These are phyloP conservation scores for Geotrichum klebahnii DNA, from an alignment of 1,139 yeast species.

Conservation along the genomic window DNA sequence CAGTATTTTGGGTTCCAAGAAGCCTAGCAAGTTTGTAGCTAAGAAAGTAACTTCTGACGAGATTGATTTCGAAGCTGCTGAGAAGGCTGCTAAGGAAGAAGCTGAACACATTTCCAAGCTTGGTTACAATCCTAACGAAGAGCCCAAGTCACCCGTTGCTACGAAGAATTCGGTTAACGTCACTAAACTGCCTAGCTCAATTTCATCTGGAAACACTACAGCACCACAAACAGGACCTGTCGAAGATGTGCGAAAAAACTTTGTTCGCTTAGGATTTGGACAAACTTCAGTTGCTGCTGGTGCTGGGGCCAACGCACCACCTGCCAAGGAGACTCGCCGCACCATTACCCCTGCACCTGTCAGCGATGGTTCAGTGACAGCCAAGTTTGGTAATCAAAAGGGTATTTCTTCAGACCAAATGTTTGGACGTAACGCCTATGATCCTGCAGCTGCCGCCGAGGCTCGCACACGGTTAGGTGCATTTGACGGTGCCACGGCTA, in stretches of 20 bases:
- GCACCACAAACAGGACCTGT: constrained; percentile 19
- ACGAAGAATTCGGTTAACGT: constrained; percentile 29
- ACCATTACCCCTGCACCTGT: constrained; percentile 40
- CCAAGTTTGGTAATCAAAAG: constrained; percentile 82
- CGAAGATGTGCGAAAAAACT: constrained; percentile 25
- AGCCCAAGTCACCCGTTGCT: constrained; percentile 33
- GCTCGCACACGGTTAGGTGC: constrained; percentile 73
- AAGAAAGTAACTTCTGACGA: constrained; percentile 54
- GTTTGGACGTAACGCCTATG: constrained; percentile 85
- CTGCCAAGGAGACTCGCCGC: constrained; percentile 9
- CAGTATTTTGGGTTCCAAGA: constrained; percentile 36
- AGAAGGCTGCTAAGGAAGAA: constrained; percentile 78
- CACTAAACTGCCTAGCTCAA: constrained; percentile 28
- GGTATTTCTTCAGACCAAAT: constrained; percentile 93
- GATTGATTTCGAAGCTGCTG: constrained; percentile 88
- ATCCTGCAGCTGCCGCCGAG: constrained; percentile 71
- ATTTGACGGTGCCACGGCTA: constrained; percentile 82
- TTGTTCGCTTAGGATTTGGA: constrained; percentile 40
- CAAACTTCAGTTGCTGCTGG: constrained; percentile 30
- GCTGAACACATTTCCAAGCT: constrained; percentile 67
- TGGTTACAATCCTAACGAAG: constrained; percentile 63
- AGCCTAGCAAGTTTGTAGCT: constrained; percentile 36
- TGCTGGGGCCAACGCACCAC: too few relatives aligned
- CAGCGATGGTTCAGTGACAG: constrained; percentile 38
- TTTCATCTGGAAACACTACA: constrained; percentile 18